These are phyloP conservation scores for Diaporthe ampelina DNA, from an alignment of 2,329 filamentous ascomycete species.

Conservation along the genomic window DNA sequence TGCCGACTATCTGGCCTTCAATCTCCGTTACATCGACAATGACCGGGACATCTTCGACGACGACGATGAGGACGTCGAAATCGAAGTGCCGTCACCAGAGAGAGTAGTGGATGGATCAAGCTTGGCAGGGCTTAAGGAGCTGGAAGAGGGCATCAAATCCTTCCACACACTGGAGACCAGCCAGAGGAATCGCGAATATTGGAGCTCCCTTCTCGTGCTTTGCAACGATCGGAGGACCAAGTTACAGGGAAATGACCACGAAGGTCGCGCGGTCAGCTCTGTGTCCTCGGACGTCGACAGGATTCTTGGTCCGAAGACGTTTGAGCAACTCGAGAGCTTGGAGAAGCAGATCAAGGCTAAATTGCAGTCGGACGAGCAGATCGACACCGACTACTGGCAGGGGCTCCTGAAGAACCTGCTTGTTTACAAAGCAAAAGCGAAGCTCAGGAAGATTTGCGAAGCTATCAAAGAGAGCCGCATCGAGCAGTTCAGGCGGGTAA, in stretches of 20 bases:
- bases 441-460: slow-evolving; percentile 82
- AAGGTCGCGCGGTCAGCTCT: slow-evolving; percentile 83
- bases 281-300: slow-evolving; percentile 91
- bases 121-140: slow-evolving; percentile 76
- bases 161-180: slow-evolving; percentile 88
- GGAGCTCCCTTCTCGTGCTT: slow-evolving; percentile 90
- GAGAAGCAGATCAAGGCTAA: slow-evolving; percentile 91
- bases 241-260: slow-evolving; percentile 69
- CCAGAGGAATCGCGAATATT: slow-evolving; percentile 85
- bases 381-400: slow-evolving; percentile 98
- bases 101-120: slow-evolving; percentile 82
- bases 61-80: slow-evolving; percentile 78
- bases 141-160: slow-evolving; percentile 85
- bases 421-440: slow-evolving; percentile 93
- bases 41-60: slow-evolving; percentile 90
- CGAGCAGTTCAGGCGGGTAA: slow-evolving; percentile 74
- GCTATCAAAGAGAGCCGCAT: slow-evolving; percentile 80
- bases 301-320: slow-evolving; percentile 86
- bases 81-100: slow-evolving; percentile 85
- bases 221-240: slow-evolving; percentile 82
- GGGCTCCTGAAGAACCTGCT: slow-evolving; percentile 87
- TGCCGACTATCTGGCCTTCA: slow-evolving; percentile 94
- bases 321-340: slow-evolving; percentile 87
- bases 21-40: slow-evolving; percentile 87
- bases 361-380: slow-evolving; percentile 87